Conservation (phyloP, 768 basidiomycete genomes). For the Russula sp. region DNA sequence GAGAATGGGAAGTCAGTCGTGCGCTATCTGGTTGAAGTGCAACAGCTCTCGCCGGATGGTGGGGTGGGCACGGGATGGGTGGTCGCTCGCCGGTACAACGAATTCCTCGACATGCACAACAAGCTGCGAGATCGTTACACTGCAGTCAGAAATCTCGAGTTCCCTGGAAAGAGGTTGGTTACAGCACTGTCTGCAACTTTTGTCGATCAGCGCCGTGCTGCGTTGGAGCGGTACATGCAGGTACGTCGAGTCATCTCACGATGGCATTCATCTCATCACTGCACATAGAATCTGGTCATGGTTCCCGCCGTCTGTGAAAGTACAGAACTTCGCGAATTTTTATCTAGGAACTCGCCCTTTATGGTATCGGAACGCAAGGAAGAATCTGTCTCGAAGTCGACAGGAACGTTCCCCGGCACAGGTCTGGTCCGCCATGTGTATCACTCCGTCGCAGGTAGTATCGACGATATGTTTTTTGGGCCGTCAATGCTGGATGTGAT, state of each 20-base stretch:
- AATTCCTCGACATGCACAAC: conserved; percentile 88
- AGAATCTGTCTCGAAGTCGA: conserved; percentile 41
- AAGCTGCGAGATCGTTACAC: conserved; percentile 74
- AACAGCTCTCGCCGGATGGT: conserved; percentile 79
- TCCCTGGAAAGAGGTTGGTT: conserved; percentile 92
- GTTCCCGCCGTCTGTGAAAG: conserved; percentile 78
- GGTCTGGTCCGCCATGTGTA: conserved; percentile 85
- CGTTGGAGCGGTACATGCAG: conserved; percentile 89
- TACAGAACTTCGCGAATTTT: conserved; percentile 75
- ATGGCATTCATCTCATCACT: conserved; percentile 16
- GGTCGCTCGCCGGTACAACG: conserved; percentile 89
- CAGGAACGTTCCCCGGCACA: conserved; percentile 58
- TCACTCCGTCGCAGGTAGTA: conserved; percentile 86
- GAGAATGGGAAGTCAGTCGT: conserved; percentile 89
- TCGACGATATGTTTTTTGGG: conserved; percentile 97
- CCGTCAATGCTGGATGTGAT: conserved; percentile 95
- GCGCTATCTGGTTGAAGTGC: conserved; percentile 88
- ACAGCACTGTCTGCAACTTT: conserved; percentile 84
- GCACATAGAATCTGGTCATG: conserved; percentile 61
- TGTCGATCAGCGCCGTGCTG: conserved; percentile 73
- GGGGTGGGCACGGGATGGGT: conserved; percentile 87
- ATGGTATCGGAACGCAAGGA: conserved; percentile 49
- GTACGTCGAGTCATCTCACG: conserved; percentile 42
- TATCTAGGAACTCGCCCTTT: conserved; percentile 85
- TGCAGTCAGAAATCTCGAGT: conserved; percentile 69